Conservation (phyloP, 768 basidiomycete species). For the Trametes gibbosa region DNA sequence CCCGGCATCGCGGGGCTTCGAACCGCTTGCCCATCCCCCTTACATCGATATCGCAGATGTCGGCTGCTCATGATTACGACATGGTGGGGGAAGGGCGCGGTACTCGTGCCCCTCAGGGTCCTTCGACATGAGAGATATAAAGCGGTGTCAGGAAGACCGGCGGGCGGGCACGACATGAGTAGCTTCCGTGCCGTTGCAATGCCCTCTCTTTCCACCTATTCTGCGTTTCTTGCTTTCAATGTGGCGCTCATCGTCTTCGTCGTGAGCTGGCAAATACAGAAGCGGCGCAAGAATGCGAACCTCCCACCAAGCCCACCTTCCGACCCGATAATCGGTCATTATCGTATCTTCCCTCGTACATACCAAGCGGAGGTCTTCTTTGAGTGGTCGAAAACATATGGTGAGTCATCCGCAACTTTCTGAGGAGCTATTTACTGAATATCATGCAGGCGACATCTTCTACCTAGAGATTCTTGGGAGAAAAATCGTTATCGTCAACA, state of each 20-base stretch:
- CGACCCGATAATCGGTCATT: slow-evolving; percentile 38
- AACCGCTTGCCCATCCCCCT: neutral
- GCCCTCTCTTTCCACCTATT: neutral
- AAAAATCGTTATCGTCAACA: slow-evolving; percentile 35
- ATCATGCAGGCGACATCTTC: slow-evolving; percentile 29
- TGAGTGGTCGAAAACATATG: slow-evolving; percentile 34
- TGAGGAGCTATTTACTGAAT: neutral
- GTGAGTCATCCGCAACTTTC: slow-evolving; percentile 16
- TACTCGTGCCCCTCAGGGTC: neutral
- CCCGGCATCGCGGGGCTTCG: neutral
- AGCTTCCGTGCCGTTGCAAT: neutral
- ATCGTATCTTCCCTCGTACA: slow-evolving; percentile 33
- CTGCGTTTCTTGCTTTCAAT: neutral
- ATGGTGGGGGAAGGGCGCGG: neutral
- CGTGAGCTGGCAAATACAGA: neutral
- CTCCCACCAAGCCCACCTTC: slow-evolving; percentile 38
- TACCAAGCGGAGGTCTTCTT: slow-evolving; percentile 30
- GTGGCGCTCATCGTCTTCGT: neutral
- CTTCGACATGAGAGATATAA: neutral
- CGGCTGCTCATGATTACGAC: neutral
- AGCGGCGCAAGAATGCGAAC: slow-evolving; percentile 3
- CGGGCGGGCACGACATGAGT: neutral
- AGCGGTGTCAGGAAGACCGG: neutral
- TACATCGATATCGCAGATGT: neutral
- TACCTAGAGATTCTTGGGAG: slow-evolving; percentile 33